These are phyloP conservation scores for Chrysosporium queenslandicum DNA, from an alignment of 2,329 filamentous ascomycete species.

Conservation along the genomic window DNA sequence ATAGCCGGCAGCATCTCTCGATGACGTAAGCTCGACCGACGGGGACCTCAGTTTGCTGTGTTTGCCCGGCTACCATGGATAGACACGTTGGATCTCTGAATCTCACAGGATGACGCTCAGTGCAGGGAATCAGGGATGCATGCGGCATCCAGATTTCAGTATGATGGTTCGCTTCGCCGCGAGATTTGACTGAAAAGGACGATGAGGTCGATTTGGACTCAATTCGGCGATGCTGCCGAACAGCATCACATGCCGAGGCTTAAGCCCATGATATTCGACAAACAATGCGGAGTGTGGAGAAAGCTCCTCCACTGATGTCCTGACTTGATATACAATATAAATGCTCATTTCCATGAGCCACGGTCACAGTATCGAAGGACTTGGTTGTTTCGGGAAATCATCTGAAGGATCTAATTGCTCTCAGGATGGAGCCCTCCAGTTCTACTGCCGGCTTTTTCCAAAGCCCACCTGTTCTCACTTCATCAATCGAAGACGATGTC, in stretches of 20 bases:
- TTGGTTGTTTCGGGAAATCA: too few species aligned
- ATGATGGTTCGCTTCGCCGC: too few species aligned
- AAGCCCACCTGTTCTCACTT: conserved; percentile 16
- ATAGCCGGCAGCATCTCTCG: too few species aligned
- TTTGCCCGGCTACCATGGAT: too few species aligned
- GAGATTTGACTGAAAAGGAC: too few species aligned
- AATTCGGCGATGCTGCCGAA: not conserved
- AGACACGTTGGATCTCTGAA: too few species aligned
- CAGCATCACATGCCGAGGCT: conserved; percentile 8
- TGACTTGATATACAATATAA: not conserved
- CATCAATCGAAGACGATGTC: conserved; percentile 19
- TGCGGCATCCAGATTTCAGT: not conserved
- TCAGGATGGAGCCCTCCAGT: conserved; percentile 21
- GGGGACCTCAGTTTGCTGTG: not conserved
- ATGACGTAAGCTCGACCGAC: not conserved
- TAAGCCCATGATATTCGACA: not conserved
- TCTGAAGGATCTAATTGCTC: too few species aligned
- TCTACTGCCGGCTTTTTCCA: conserved; percentile 23
- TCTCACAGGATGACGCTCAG: not conserved
- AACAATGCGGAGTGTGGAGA: not conserved
- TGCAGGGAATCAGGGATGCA: not conserved
- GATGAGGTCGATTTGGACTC: too few species aligned
- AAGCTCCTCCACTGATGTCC: not conserved
- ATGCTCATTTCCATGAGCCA: not conserved
- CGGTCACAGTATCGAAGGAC: not conserved